Evolutionary conservation across 2,329 filamentous ascomycete species (phyloP), one percentile per base, ranked within the genome.

Genomic region (Cordyceps farinosa): DNA sequence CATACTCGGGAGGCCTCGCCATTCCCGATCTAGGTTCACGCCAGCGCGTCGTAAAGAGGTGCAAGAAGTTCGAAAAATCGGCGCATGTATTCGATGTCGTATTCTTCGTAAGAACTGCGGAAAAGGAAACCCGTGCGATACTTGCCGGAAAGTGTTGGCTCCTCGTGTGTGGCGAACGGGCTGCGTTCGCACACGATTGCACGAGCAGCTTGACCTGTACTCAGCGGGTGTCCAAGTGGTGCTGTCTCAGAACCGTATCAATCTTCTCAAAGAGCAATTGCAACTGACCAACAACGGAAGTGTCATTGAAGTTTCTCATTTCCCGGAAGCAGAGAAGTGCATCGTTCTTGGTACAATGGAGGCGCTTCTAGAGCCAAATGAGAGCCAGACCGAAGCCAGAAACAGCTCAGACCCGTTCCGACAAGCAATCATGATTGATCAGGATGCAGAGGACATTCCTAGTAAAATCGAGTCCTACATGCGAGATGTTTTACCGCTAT

Each of bases 101-200:
- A 88, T 89, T 65, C 74, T 89, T 42, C 81, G 86, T 63, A 89
- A 89, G 74, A 87, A 84, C 1, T 89, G 87, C 69, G 86, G 85
- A n/a, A 82, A 81, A 64, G 86, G 84, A 38, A 83, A 80, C 7
- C 86, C 86, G 0, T 89, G 87, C 67, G 81, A 84, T 60, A 85
- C 86, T 1, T 89, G 87, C 66, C 81, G 82, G 65, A 87, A 86
- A 69, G 86, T 89, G 0, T 75, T 88, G 45, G 81, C 83, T 3
- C 85, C 87, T 0, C 80, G 87, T 9, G 80, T 89, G n/a, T 89
- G 87, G 87, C 83, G 82, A 65, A 83, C 82, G 3, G 84, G 84
- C 10, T 89, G 87, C 69, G 82, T 88, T 30, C 80, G 87, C 53
- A 87, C 85, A 8, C 83, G 84, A 60, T 77, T 89, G 27, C 83